Percentiles rank a stretch among this genome's conserved stretches.
Conservation (phyloP, 2,329 filamentous ascomycete species). For the Pseudogymnoascus sp. region DNA sequence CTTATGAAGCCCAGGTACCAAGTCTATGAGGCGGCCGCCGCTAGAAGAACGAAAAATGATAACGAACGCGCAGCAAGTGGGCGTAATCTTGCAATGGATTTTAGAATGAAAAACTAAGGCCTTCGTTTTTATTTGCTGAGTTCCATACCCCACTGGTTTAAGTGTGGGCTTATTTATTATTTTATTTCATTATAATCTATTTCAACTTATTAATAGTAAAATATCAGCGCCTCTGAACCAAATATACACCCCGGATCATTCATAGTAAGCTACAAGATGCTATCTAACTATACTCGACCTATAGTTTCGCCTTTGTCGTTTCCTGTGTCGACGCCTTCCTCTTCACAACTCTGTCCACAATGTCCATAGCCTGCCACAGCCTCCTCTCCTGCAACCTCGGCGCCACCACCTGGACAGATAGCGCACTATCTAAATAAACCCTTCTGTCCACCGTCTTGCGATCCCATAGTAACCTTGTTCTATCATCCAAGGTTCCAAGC, state of each 20-base stretch:
- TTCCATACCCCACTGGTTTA: background rate
- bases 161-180: background rate
- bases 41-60: background rate
- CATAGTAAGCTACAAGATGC: background rate
- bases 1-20: background rate
- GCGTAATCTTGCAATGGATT: background rate
- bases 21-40: too few species aligned
- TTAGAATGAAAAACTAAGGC: background rate
- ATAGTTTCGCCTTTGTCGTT: slow-evolving; percentile 15
- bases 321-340: background rate
- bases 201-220: background rate
- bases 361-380: slow-evolving; percentile 22
- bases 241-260: too few species aligned
- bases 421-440: slow-evolving; percentile 23
- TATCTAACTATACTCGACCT: background rate
- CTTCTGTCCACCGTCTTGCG: slow-evolving; percentile 21
- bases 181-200: background rate
- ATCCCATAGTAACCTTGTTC: slow-evolving; percentile 41
- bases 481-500: slow-evolving; percentile 50
- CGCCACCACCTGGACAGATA: slow-evolving; percentile 25
- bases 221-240: background rate
- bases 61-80: background rate
- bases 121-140: background rate
- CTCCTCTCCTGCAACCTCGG: slow-evolving; percentile 25
- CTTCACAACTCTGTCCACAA: slow-evolving; percentile 21